A percentile compares a stretch with the other conserved stretches of the same genome.
Conservation (phyloP, 164 flowering plant species). For the Stephania yunnanensis region DNA sequence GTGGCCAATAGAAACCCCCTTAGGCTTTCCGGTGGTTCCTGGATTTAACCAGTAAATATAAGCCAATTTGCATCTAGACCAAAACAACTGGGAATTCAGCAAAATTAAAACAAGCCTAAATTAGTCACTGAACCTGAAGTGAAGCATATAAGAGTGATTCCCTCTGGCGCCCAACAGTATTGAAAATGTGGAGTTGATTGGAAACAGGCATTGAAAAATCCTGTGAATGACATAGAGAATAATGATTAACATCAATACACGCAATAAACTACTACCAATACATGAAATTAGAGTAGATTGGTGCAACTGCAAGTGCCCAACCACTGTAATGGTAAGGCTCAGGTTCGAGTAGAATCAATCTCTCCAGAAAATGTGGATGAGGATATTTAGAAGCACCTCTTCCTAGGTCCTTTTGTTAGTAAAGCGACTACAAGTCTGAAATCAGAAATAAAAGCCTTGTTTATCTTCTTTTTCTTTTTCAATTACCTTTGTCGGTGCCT, state of each 20-base stretch:
- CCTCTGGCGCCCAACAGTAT: constrained; percentile 61
- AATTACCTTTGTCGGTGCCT: constrained; percentile 23
- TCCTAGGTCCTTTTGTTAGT: neutral
- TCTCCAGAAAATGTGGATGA: neutral
- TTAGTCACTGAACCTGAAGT: constrained; percentile 62
- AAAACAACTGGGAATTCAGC: neutral
- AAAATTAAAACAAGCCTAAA: neutral
- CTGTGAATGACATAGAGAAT: constrained; percentile 33
- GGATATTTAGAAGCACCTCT: neutral
- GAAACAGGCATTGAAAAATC: constrained; percentile 23
- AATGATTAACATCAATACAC: neutral
- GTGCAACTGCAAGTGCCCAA: neutral
- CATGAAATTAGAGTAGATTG: neutral
- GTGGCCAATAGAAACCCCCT: constrained; percentile 76
- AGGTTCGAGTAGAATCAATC: neutral
- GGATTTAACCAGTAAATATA: neutral
- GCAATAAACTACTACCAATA: neutral
- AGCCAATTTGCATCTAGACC: too few species aligned
- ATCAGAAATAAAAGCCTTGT: neutral
- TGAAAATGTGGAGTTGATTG: constrained; percentile 14
- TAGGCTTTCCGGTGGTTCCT: constrained; percentile 96
- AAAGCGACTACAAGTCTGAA: neutral
- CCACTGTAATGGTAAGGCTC: neutral
- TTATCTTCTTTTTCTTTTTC: neutral
- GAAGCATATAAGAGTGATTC: constrained; percentile 72